Base-by-base conservation (phyloP, 352 stramenopile species). In the Phytopythium boreale region DNA sequence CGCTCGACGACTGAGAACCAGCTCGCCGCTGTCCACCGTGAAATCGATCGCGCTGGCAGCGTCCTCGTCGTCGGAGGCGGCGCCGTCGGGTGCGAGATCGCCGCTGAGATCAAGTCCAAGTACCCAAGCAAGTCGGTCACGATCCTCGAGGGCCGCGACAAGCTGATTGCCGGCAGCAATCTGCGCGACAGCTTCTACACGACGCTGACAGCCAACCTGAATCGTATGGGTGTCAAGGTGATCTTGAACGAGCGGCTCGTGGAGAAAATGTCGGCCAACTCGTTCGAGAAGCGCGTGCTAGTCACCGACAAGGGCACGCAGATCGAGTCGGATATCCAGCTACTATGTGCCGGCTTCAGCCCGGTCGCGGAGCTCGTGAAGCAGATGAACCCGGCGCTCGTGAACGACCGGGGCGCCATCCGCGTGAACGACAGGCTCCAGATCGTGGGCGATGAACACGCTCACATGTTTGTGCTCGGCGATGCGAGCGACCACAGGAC, bases 11-110 rank as follows among this genome's bases (percentile, higher is more conserved):
- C 66, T 0, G 73, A 83, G 49, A 12, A 34, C 0, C 70, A 78
- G 39, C 61, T 88, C 14, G 29, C 64, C 4, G 61, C 78, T 29
- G 67, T 78, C 20, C 63, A 49, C 39, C 57, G 69, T 4, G 59
- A 71, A 22, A 84, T 88, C 37, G 70, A 68, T 17, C 69, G 61
- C 5, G 77, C 77, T 5, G n/a, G 72, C n/a, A 81, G 59, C 49
- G 76, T 90, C 43, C 61, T 88, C 22, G 61, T 90, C 22, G 68
- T 90, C 0, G 81, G 81, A 1, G 81, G 81, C 24, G 81, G 81
- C 15, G 59, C 77, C 0, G 79, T 88, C 20, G 77, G 79, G n/a
- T 77, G 68, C 47, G 79, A 90, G 53, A 62, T 90, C 17, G 81
- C 79, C 0, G 81, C 65, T 12, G 78, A 86, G 29, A 85, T 88